Evolutionary conservation across 2,329 filamentous ascomycete genomes (phyloP), one percentile per base, ranked within the genome.

Genomic region (Remersonia thermophila): DNA sequence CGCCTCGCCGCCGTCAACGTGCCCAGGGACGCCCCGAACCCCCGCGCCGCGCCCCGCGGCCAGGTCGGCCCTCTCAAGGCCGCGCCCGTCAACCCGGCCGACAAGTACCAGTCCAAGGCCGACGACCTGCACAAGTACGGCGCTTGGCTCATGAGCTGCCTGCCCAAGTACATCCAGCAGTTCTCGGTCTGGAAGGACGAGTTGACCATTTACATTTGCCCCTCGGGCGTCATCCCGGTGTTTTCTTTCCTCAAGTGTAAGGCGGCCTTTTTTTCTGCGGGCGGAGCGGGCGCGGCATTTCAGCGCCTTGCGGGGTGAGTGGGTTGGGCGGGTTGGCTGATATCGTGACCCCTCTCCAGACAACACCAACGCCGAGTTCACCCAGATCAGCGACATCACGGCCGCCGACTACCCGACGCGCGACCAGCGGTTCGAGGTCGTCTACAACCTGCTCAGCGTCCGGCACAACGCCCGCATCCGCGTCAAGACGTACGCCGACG

Each of bases 121-220:
- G 83, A 93, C 48, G 73, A 80, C 56, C 69, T 96, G 56, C 91
- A 98, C 70, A 81, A 78, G 54, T 98, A 98, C 57, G 91, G 91
- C 54, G 78, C 93, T 56, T 98, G 94, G 73, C 67, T 98, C 54
- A 89, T 98, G 76, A 87, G 86, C 49, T 93, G 84, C 61, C 65
- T 98, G 55, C 93, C 91, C 52, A 96, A 95, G 70, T 95, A 94
- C 64, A 76, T 98, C 52, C 93, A 98, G 67, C 91, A 98, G 66
- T 96, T 96, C 67, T 93, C 87, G 10, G 89, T 98, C 38, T 98
- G 91, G 91, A 98, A 98, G 67, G 91, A 98, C 58, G 91, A 98
- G 64, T 77, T 98, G 57, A 86, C 82, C 51, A 84, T 95, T 59
- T 89, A 93, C 63, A 91, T 96, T 55, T 71, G 84, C 32, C 91